Conservation (phyloP, 2,329 filamentous ascomycete genomes). For the Alternaria brassicae region DNA sequence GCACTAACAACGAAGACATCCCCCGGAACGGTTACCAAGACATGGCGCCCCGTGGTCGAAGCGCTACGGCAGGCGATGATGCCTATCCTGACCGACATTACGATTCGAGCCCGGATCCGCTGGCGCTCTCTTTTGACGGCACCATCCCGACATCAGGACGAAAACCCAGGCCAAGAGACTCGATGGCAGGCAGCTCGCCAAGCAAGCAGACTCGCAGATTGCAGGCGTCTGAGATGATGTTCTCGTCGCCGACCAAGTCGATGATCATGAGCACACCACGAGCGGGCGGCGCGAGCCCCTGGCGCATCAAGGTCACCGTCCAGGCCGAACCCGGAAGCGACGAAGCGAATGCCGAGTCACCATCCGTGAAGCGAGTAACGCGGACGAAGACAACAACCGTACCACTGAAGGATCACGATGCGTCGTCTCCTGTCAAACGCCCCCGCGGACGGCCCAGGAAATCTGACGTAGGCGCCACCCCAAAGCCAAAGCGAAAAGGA, state of each 20-base stretch:
- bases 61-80: conserved; percentile 24
- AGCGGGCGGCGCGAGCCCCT: conserved; percentile 52
- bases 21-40: conserved; percentile 6
- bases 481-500: conserved; percentile 40
- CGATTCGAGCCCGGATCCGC: conserved; percentile 50
- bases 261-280: conserved; percentile 54
- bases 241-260: conserved; percentile 54
- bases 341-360: conserved; percentile 42
- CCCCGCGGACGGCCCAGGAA: conserved; percentile 48
- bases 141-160: conserved; percentile 29
- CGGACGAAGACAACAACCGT: conserved; percentile 50
- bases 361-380: conserved; percentile 36
- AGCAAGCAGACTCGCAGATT: conserved; percentile 36
- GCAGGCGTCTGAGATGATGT: conserved; percentile 28
- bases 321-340: conserved; percentile 54
- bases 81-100: conserved; percentile 27
- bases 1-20: conserved; percentile 19
- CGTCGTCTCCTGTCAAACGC: conserved; percentile 48
- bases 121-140: conserved; percentile 40
- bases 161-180: conserved; percentile 29
- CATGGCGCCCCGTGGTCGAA: conserved; percentile 38
- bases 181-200: conserved; percentile 40
- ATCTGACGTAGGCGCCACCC: conserved; percentile 36
- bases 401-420: conserved; percentile 51
- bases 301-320: conserved; percentile 60